These are phyloP conservation scores for Echeveria elegans DNA, from an alignment of 164 flowering plant species.

Conservation along the genomic window DNA sequence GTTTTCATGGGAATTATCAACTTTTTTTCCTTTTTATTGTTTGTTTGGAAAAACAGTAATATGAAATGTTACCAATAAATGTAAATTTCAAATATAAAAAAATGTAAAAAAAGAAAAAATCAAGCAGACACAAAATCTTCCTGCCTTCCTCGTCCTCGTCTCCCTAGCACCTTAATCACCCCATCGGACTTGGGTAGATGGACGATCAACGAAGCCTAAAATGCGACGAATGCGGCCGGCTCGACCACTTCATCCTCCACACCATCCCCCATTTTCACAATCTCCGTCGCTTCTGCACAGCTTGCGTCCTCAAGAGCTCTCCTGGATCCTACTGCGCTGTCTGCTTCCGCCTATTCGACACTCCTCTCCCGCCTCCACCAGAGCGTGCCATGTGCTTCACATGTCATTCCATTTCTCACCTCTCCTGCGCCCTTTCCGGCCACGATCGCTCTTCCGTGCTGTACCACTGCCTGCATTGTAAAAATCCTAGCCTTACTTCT, in stretches of 20 bases:
- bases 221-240: neutral
- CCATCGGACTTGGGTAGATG: neutral
- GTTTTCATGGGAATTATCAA: no score
- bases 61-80: no score
- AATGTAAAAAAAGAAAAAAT: no score
- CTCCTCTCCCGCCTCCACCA: neutral
- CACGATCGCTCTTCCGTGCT: neutral
- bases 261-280: neutral
- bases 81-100: no score
- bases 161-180: no score
- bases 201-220: neutral
- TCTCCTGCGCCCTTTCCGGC: neutral
- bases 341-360: neutral
- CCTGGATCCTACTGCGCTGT: slow-evolving; percentile 3
- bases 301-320: slow-evolving; percentile 5
- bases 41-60: no score
- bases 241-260: slow-evolving; percentile 8
- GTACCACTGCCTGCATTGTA: neutral
- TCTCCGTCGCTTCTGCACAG: slow-evolving; percentile 3
- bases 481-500: neutral
- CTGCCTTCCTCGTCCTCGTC: no score
- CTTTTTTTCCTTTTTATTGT: no score
- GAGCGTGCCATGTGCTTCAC: neutral
- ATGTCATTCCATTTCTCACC: neutral
- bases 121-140: no score